A percentile compares a stretch with the other conserved stretches of the same genome.
Conservation (phyloP, 75 land plant genomes). For the Picea glauca region DNA sequence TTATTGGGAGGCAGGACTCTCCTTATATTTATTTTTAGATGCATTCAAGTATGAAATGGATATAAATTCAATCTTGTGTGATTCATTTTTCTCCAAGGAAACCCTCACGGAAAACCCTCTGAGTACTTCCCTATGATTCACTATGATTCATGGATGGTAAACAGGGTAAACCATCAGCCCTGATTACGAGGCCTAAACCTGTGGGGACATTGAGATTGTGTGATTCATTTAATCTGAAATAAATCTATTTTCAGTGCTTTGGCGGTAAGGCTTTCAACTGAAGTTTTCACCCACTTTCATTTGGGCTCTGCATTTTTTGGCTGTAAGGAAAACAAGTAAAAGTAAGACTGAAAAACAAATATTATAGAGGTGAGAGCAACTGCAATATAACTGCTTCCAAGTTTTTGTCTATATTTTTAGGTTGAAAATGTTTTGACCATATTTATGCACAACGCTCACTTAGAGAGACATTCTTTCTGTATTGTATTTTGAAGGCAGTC, state of each 20-base stretch:
- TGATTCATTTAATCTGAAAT: conserved; percentile 16
- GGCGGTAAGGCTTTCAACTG: conserved; percentile 4
- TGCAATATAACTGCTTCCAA: background rate
- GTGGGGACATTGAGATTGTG: too few relatives aligned
- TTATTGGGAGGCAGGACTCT: conserved; percentile 75
- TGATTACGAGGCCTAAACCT: too few relatives aligned
- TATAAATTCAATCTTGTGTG: conserved; percentile 1
- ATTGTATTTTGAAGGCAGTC: too few relatives aligned
- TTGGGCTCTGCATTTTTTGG: background rate
- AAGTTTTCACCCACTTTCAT: background rate
- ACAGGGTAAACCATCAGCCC: too few relatives aligned
- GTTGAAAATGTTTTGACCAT: background rate
- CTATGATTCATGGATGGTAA: too few relatives aligned
- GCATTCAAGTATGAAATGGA: conserved; percentile 63
- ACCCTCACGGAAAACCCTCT: too few relatives aligned
- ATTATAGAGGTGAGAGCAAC: background rate
- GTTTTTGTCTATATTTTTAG: too few relatives aligned
- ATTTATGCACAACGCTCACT: background rate
- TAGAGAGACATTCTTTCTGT: background rate
- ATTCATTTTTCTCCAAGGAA: too few relatives aligned
- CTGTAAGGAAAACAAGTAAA: background rate
- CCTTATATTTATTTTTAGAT: conserved; percentile 69
- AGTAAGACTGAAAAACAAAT: background rate
- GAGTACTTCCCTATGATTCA: too few relatives aligned
- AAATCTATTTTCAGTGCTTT: conserved; percentile 17